Conservation (phyloP, 2,329 filamentous ascomycete species). For the Coleophoma crateriformis region DNA sequence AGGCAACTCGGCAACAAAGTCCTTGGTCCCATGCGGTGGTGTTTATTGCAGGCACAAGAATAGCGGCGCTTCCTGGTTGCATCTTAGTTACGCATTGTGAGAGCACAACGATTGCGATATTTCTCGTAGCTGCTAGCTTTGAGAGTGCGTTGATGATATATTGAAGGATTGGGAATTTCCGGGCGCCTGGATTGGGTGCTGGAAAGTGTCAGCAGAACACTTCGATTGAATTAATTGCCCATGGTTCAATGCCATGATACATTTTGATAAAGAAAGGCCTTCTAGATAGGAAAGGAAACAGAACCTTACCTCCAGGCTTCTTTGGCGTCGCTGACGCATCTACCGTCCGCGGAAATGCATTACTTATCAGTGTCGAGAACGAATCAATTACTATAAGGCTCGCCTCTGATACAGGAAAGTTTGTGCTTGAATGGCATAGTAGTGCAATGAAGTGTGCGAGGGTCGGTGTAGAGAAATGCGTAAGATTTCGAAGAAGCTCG, state of each 20-base stretch:
- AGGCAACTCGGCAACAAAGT: conserved; percentile 64
- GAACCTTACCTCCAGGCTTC: conserved; percentile 17
- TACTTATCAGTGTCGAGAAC: conserved; percentile 69
- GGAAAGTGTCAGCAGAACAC: not conserved
- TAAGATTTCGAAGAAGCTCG: conserved; percentile 44
- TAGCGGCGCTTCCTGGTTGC: conserved; percentile 58
- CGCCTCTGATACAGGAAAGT: conserved; percentile 57
- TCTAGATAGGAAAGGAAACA: not conserved
- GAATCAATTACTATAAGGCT: conserved; percentile 73
- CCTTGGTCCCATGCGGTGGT: conserved; percentile 76
- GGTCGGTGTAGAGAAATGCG: conserved; percentile 56
- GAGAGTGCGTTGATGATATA: conserved; percentile 65
- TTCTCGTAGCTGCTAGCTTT: conserved; percentile 67
- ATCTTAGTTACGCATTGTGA: conserved; percentile 82
- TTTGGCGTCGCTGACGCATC: conserved; percentile 24
- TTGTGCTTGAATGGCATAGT: conserved; percentile 58
- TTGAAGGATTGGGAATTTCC: conserved; percentile 39
- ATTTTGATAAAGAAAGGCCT: too few relatives aligned
- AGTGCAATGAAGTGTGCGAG: conserved; percentile 67
- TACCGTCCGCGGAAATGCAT: conserved; percentile 63
- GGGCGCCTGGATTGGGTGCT: conserved; percentile 24
- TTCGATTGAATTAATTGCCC: not conserved
- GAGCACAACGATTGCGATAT: conserved; percentile 69
- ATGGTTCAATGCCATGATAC: not conserved
- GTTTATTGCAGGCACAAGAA: conserved; percentile 69